A percentile compares a stretch with the other conserved stretches of the same genome.
phyloP scores from a whole-genome alignment of 106 monocot genomes.

The Iris macrosiphon region DNA sequence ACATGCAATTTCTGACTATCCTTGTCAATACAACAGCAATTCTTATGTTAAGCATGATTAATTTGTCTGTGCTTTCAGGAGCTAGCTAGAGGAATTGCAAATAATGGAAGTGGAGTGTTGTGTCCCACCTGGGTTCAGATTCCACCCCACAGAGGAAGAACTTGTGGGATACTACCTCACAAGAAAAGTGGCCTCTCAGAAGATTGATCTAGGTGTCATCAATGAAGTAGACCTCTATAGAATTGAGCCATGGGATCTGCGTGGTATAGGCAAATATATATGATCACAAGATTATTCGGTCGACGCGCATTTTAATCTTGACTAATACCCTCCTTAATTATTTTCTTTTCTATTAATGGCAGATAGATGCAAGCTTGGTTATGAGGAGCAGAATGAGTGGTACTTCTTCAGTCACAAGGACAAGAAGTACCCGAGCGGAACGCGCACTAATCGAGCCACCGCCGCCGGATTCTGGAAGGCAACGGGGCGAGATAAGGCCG shows the following conservation, averaged over 20 bases:
- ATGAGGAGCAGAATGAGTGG: conserved; percentile 80
- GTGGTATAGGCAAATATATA: no score
- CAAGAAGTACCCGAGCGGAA: conserved; percentile 79
- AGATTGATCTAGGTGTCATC: conserved; percentile 78
- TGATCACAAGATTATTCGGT: background rate
- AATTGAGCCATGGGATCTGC: conserved; percentile 96
- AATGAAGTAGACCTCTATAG: conserved; percentile 79
- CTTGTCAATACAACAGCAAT: no score
- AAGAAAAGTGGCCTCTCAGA: conserved; percentile 67
- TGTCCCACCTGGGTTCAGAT: conserved; percentile 94
- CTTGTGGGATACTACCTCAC: conserved; percentile 92
- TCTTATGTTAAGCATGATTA: no score
- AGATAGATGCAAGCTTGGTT: conserved; percentile 69
- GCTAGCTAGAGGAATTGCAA: conserved; percentile 10
- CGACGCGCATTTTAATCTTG: background rate
- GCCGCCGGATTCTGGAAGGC: conserved; percentile 92
- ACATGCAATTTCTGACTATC: no score
- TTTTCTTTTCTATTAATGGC: background rate
- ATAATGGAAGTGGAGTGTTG: conserved; percentile 75
- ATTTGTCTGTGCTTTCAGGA: background rate
- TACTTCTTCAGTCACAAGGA: conserved; percentile 96
- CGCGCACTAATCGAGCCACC: conserved; percentile 78
- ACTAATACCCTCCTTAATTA: background rate
- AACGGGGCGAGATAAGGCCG: conserved; percentile 80
- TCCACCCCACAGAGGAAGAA: conserved; percentile 95